A percentile compares a stretch with the other conserved stretches of the same genome.
phyloP scores from a whole-genome alignment of 2,329 filamentous ascomycete species.

The Raffaelea ambrosiae region DNA sequence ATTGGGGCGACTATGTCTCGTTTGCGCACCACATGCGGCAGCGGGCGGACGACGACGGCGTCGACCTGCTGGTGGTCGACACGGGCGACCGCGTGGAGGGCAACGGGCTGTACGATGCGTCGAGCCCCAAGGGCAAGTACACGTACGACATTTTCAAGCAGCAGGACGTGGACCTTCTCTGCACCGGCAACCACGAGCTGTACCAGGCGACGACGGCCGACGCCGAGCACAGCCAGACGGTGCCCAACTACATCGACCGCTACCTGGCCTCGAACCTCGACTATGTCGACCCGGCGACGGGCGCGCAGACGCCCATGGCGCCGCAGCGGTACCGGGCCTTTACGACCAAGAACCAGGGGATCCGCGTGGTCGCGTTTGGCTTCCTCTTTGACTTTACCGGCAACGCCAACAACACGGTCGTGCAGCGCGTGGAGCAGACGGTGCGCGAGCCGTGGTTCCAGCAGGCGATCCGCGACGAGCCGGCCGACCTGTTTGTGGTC shows the following conservation, averaged over 20 bases:
- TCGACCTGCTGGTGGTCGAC: slow-evolving; percentile 86
- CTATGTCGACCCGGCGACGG: slow-evolving; percentile 60
- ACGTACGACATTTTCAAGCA: slow-evolving; percentile 80
- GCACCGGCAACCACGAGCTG: slow-evolving; percentile 89
- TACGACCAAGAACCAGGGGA: slow-evolving; percentile 79
- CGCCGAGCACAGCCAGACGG: slow-evolving; percentile 69
- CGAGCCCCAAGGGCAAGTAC: slow-evolving; percentile 77
- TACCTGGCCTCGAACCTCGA: slow-evolving; percentile 93
- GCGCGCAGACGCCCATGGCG: slow-evolving; percentile 67
- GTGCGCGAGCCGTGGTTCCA: slow-evolving; percentile 86
- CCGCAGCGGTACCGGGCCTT: slow-evolving; percentile 73
- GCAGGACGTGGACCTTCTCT: slow-evolving; percentile 76
- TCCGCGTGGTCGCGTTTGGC: slow-evolving; percentile 80
- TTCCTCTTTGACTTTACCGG: slow-evolving; percentile 91
- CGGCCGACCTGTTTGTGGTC: slow-evolving; percentile 75
- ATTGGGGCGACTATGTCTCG: slow-evolving; percentile 97
- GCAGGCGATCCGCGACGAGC: slow-evolving; percentile 69
- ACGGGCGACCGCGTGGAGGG: slow-evolving; percentile 90
- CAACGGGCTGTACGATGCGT: slow-evolving; percentile 89
- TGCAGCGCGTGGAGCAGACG: slow-evolving; percentile 70
- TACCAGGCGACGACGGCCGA: slow-evolving; percentile 74
- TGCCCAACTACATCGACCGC: slow-evolving; percentile 70
- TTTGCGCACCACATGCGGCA: slow-evolving; percentile 77
- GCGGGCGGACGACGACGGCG: slow-evolving; percentile 67
- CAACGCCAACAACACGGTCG: slow-evolving; percentile 84